Percentiles rank a stretch among this genome's conserved stretches.
Evolutionary conservation across 441 rosid species (phyloP).

Genomic region (Erysimum pusillum): DNA sequence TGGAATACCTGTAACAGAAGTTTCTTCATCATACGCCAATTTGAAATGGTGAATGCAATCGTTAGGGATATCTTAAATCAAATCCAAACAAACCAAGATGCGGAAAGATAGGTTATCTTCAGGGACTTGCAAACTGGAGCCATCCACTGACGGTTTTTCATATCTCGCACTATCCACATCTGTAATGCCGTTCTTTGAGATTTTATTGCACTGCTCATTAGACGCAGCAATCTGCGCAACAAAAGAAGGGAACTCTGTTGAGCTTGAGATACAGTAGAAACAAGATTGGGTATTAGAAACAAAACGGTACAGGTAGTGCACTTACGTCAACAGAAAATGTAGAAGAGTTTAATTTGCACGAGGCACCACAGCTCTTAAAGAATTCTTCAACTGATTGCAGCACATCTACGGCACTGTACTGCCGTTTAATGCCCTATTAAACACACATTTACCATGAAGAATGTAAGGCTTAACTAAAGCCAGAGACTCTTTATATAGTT

Average conservation of each 20-base stretch:
- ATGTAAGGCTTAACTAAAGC: slow-evolving; percentile 24
- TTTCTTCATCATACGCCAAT: slow-evolving; percentile 22
- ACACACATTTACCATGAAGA: slow-evolving; percentile 8
- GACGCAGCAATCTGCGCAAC: slow-evolving; percentile 71
- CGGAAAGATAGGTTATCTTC: slow-evolving; percentile 56
- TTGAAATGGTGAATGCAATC: background rate
- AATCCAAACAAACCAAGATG: slow-evolving; percentile 55
- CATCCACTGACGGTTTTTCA: slow-evolving; percentile 42
- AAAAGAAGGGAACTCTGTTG: slow-evolving; percentile 31
- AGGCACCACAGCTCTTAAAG: slow-evolving; percentile 66
- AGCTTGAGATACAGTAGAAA: slow-evolving; percentile 42
- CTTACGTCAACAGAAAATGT: slow-evolving; percentile 81
- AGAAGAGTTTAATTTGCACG: slow-evolving; percentile 66
- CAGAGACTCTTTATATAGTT: background rate
- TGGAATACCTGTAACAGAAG: slow-evolving; percentile 69
- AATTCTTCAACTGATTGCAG: slow-evolving; percentile 72
- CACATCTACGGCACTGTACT: slow-evolving; percentile 75
- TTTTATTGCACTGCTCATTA: slow-evolving; percentile 59
- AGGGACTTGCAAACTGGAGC: slow-evolving; percentile 49
- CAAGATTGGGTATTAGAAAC: slow-evolving; percentile 6
- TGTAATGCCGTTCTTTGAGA: slow-evolving; percentile 53
- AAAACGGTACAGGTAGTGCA: slow-evolving; percentile 37
- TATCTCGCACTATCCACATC: slow-evolving; percentile 47
- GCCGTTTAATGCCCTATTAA: slow-evolving; percentile 74
- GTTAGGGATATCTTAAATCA: slow-evolving; percentile 14